Base-by-base conservation (phyloP, 805 yeast species). In the Candida qinlingensis region DNA sequence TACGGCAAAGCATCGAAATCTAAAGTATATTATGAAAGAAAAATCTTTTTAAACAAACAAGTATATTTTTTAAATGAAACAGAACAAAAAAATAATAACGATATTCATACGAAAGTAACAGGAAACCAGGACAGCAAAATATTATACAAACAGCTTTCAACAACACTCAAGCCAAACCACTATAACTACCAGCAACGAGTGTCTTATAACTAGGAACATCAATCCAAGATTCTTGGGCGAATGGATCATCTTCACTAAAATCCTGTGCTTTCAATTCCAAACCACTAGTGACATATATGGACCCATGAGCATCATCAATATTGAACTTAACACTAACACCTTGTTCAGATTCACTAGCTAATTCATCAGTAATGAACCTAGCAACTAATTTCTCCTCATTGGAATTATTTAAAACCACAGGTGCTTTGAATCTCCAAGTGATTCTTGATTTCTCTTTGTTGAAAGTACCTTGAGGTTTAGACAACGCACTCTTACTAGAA, bases 401-500 rank as follows among this genome's bases (percentile, higher is more conserved):
- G 3, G 64, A 64, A 13, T 44, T 43, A 29, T 57, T 56, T 26
- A 80, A 57, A 4, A 57, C 61, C 9, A 77, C 57, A 10, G 75
- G 71, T 41, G 69, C 72, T 49, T 56, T 69, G 56, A 81, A 80
- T 62, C 85, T 79, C 97, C 97, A 91, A 0, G 94, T 84, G 49
- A 94, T 83, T 67, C 97, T 79, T 56, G 81, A 84, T 61, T 81
- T 83, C 45, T 90, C 97, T 60, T 80, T 85, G 67, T 85, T 88
- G 73, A 90, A 92, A 1, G 95, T 80, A 49, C 97, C 98, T 48
- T 86, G 83, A 5, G 99, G 99, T 63, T 87, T 88, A 4, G 96
- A 85, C 52, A 90, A 81, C 1, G 97, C 97, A 2, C 81, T 70
- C 4, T 85, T 76, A 13, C 79, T 75, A 9, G 86, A 83, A 36